Evolutionary conservation across 2,329 filamentous ascomycete genomes (phyloP).

Genomic region (Penicillium sp.): DNA sequence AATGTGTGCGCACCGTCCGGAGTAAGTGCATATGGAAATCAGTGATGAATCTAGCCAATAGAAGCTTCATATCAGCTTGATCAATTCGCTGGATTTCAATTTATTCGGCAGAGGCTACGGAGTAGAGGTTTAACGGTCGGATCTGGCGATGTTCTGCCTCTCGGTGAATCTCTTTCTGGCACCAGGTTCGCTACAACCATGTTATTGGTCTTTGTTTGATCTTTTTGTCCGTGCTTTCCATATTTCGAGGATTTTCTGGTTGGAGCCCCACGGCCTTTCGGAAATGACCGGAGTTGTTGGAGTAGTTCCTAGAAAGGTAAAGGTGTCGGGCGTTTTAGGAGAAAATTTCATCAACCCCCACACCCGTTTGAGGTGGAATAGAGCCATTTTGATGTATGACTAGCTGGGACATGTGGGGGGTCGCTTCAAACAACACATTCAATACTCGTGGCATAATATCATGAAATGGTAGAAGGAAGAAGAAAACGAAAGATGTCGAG

Average conservation of each 20-base stretch:
- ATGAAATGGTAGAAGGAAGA: neutral
- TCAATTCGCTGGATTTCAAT: neutral
- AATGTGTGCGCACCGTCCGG: neutral
- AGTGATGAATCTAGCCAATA: neutral
- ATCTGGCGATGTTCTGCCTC: neutral
- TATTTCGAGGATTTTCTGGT: neutral
- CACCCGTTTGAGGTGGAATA: neutral
- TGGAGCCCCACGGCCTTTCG: constrained; percentile 18
- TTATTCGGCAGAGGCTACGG: neutral
- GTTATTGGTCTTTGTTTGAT: neutral
- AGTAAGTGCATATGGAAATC: neutral
- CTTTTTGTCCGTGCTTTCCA: constrained; percentile 2
- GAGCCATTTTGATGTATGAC: constrained; percentile 11
- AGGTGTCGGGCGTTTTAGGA: constrained; percentile 25
- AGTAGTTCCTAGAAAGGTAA: constrained; percentile 3
- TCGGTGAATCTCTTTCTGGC: constrained; percentile 1
- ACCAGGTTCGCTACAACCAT: neutral
- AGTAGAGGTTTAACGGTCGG: neutral
- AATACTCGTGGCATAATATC: too few species aligned
- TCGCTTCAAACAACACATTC: too few species aligned
- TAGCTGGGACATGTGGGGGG: neutral
- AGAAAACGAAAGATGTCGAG: neutral
- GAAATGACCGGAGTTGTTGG: constrained; percentile 12
- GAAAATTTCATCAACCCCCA: constrained; percentile 10
- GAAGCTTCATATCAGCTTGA: neutral